Evolutionary conservation across 2,329 filamentous ascomycete species (phyloP).

Genomic region (Byssoonygena ceratinophila): DNA sequence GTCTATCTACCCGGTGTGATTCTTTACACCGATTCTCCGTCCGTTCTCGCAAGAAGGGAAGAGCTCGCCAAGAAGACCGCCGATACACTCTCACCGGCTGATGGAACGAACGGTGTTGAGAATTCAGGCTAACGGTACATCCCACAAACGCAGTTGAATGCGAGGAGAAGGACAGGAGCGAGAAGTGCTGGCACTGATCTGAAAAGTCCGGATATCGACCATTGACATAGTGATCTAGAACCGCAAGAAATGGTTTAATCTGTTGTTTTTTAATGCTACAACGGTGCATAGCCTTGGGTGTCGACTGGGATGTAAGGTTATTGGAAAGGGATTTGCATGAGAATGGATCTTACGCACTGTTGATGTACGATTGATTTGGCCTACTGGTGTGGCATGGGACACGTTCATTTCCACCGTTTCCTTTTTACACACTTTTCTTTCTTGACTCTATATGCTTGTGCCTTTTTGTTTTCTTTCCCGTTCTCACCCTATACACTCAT

Average conservation of each 20-base stretch:
- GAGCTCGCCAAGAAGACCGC: slow-evolving; percentile 29
- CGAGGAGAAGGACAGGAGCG: background rate
- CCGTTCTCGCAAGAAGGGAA: slow-evolving; percentile 31
- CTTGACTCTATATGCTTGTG: background rate
- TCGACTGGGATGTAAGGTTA: slow-evolving; percentile 11
- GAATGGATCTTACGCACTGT: background rate
- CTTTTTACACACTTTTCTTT: background rate
- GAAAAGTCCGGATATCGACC: background rate
- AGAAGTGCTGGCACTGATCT: slow-evolving; percentile 8
- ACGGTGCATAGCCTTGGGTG: slow-evolving; percentile 9
- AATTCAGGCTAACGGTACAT: background rate
- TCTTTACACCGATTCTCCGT: slow-evolving; percentile 41
- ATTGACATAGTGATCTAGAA: background rate
- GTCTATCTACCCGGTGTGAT: slow-evolving; percentile 43
- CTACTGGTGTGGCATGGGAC: slow-evolving; percentile 9
- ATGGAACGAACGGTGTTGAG: slow-evolving; percentile 7
- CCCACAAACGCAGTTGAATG: background rate
- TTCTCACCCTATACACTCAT: slow-evolving; percentile 4
- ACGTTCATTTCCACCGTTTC: slow-evolving; percentile 7
- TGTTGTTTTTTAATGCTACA: slow-evolving; percentile 2
- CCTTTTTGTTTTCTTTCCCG: background rate
- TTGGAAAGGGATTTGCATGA: slow-evolving; percentile 1
- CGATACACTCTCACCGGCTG: slow-evolving; percentile 7
- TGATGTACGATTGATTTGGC: slow-evolving; percentile 6
- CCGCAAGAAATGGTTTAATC: slow-evolving; percentile 1